A percentile compares a stretch with the other conserved stretches of the same genome.
Evolutionary conservation across 108 stramenopile genomes (phyloP).

Genomic region (Stephanodiscus minutulus): DNA sequence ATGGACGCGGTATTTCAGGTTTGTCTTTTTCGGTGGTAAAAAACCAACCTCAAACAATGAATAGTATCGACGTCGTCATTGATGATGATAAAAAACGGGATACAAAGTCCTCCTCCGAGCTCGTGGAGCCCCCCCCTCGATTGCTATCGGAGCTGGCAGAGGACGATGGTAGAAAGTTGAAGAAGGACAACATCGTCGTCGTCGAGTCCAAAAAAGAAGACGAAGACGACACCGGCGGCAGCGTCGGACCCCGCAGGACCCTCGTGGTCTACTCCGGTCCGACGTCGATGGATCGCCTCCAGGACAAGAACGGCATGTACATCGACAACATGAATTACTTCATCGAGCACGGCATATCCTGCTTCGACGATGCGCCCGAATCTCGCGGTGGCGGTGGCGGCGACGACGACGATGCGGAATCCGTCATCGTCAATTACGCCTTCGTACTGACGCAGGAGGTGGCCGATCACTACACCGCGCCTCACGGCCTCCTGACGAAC

Average conservation of each 20-base stretch:
- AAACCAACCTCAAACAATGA: neutral
- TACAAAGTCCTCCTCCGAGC: too few relatives aligned
- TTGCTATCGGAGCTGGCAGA: neutral
- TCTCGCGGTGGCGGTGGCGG: too few relatives aligned
- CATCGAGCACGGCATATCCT: conserved; percentile 47
- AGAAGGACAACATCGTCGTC: neutral
- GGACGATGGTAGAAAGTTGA: neutral
- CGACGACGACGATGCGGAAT: conserved; percentile 5
- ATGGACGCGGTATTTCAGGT: too few relatives aligned
- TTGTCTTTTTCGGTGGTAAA: neutral
- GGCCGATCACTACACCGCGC: conserved; percentile 30
- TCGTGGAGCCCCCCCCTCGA: too few relatives aligned
- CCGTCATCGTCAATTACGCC: conserved; percentile 31
- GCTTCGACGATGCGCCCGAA: conserved; percentile 24
- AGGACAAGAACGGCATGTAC: conserved; percentile 58
- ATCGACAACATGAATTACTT: conserved; percentile 56
- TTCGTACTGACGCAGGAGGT: conserved; percentile 46
- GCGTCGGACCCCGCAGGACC: conserved; percentile 34
- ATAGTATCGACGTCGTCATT: neutral
- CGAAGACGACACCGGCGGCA: neutral
- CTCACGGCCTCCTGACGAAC: conserved; percentile 29
- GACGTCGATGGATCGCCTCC: conserved; percentile 37
- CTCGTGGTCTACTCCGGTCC: conserved; percentile 56
- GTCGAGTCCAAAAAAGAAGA: neutral
- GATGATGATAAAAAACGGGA: too few relatives aligned